Base-by-base conservation (phyloP, 75 land plant species). In the Larix kaempferi region DNA sequence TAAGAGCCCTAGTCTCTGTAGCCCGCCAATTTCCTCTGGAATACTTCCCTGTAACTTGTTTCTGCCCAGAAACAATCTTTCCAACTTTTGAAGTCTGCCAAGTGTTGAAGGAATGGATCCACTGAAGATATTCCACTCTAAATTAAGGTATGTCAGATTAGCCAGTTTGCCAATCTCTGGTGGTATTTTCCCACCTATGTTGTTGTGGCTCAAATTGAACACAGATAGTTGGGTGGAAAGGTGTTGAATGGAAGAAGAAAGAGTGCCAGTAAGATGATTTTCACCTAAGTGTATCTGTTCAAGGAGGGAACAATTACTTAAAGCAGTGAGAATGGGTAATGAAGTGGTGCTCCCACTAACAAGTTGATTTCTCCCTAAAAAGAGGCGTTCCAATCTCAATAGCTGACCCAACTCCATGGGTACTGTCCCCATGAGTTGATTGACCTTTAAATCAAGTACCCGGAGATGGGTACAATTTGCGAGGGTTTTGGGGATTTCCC, bases 61-160 rank as follows among this genome's bases (percentile, higher is more conserved):
- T 26, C 17, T 12, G 2, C 75, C 52, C 22, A 86, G 52, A 14
- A 14, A 57, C 56, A 89, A 60, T 33, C 52, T 26, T 21, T 73
- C 49, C 56, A 89, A 74, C 23, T 55, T 80, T 12, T 29, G 5
- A 15, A 90, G 81, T 49, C 55, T 69, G 35, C 86, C 88, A 25
- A 88, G n/a, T 59, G 85, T 57, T 13, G 74, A 22, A 17, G 92
- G 92, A n/a, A 90, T 78, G 4, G 57, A 19, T 13, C 88, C 90
- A 25, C 54, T 81, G 13, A 90, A 59, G 8, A 35, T 79, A 57
- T 84, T 84, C 35, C 74, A 58, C 17, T 78, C 61, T 11, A 85
- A 52, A 59, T 35, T 57, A 21, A 88, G 49, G 2, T 8, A 12
- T 12, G 66, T 74, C 29, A 88, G 72, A 14, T 82, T 74, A 1